These are phyloP conservation scores for Lanmaoa pseudosensibilis DNA, from an alignment of 768 basidiomycete species.

Conservation along the genomic window DNA sequence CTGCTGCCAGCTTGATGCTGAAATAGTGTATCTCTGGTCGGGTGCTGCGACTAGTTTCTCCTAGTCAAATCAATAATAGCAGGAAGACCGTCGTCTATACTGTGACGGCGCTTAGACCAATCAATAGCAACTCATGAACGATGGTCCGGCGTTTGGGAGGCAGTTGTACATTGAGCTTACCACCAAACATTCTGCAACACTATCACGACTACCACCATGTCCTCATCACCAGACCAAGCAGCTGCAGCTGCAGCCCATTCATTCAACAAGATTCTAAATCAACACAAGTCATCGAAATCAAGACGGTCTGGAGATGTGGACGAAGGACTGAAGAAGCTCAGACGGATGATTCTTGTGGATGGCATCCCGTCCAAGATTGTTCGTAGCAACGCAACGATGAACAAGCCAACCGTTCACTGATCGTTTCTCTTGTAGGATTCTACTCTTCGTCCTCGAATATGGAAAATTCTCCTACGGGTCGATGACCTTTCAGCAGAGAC, in stretches of 20 bases:
- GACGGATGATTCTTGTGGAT: constrained; percentile 86
- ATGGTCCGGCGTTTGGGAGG: background rate
- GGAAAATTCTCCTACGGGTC: constrained; percentile 90
- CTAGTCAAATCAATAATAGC: background rate
- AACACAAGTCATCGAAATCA: constrained; percentile 67
- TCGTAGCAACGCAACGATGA: constrained; percentile 30
- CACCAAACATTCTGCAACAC: constrained; percentile 10
- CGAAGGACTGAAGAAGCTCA: constrained; percentile 81
- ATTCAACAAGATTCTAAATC: constrained; percentile 78
- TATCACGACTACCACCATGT: constrained; percentile 19
- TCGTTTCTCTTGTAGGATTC: constrained; percentile 52
- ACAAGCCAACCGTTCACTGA: constrained; percentile 3
- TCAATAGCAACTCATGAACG: constrained; percentile 3
- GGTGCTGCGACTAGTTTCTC: constrained; percentile 7
- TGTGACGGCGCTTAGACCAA: background rate
- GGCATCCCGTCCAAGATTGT: constrained; percentile 82
- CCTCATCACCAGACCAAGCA: constrained; percentile 26
- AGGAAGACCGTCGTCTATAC: background rate
- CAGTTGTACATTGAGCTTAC: background rate
- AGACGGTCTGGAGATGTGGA: constrained; percentile 66
- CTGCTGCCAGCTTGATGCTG: background rate
- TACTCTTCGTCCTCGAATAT: constrained; percentile 85
- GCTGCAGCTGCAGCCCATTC: constrained; percentile 57
- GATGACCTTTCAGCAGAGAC: constrained; percentile 74
- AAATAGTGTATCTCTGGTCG: constrained; percentile 18